These are phyloP conservation scores for Knoxdaviesia capensis DNA, from an alignment of 2,329 filamentous ascomycete species.

Conservation along the genomic window DNA sequence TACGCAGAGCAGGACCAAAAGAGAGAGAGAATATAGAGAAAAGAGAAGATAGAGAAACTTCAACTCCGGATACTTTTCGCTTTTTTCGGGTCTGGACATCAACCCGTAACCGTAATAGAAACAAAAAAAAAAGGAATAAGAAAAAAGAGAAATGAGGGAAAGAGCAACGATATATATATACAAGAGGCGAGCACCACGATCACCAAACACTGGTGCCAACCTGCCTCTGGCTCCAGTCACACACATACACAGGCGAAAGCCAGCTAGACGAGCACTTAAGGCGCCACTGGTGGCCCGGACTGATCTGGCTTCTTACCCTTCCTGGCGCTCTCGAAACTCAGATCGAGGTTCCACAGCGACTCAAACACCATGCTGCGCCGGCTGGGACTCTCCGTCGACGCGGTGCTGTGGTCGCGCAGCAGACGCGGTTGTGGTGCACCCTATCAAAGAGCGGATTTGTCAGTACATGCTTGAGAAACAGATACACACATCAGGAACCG, in stretches of 20 bases:
- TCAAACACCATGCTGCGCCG: slow-evolving; percentile 40
- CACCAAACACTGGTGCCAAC: too few species aligned
- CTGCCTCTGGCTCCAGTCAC: neutral
- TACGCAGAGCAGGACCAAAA: neutral
- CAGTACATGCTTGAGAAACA: slow-evolving; percentile 3
- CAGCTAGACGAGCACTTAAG: neutral
- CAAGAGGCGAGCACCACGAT: neutral
- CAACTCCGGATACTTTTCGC: neutral
- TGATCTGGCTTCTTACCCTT: slow-evolving; percentile 5
- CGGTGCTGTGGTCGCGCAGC: slow-evolving; percentile 19
- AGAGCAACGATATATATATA: neutral
- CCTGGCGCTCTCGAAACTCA: slow-evolving; percentile 27
- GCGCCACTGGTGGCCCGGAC: neutral
- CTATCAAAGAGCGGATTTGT: neutral
- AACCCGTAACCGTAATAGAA: neutral
- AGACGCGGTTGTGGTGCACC: slow-evolving; percentile 4
- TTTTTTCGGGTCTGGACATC: neutral
- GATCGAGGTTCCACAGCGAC: slow-evolving; percentile 38
- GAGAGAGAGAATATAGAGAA: neutral
- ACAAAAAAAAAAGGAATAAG: neutral
- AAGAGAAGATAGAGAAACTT: neutral
- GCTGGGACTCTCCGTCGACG: slow-evolving; percentile 16
- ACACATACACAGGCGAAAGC: neutral
- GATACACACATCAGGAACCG: neutral
- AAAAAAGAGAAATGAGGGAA: neutral